Evolutionary conservation across 192 early-diverging fungal species (phyloP).

Genomic region (Pecoramyces ruminantium): DNA sequence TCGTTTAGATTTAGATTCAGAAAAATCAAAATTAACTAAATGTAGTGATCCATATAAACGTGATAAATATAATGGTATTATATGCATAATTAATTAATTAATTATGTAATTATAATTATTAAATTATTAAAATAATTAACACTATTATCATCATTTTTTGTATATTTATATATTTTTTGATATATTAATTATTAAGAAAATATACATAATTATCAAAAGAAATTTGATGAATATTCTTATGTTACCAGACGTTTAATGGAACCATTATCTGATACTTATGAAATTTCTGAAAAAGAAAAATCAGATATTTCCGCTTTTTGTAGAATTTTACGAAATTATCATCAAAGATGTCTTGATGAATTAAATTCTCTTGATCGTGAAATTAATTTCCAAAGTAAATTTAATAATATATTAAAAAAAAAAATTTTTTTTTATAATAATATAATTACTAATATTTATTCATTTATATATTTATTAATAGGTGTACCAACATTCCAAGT

Average conservation of each 20-base stretch:
- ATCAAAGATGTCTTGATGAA: neutral
- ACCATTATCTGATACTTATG: neutral
- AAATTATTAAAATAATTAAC: too few species aligned
- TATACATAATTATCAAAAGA: neutral
- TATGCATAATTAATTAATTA: too few species aligned
- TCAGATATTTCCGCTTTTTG: neutral
- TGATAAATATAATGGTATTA: neutral
- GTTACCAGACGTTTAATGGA: neutral
- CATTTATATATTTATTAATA: neutral
- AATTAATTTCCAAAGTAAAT: neutral
- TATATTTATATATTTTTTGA: too few species aligned
- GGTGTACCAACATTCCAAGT: neutral
- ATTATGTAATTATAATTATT: too few species aligned
- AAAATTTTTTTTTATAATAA: too few species aligned
- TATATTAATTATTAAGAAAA: neutral
- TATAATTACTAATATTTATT: too few species aligned
- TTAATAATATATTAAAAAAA: too few species aligned
- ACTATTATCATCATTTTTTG: too few species aligned
- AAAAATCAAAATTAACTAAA: neutral
- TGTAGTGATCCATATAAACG: neutral
- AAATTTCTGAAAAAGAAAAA: neutral
- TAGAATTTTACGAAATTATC: neutral
- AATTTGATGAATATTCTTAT: neutral
- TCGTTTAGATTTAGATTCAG: neutral
- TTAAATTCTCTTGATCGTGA: neutral